These are phyloP conservation scores for Leavenworthia alabamica DNA, from an alignment of 345 rosid genomes.

Conservation along the genomic window DNA sequence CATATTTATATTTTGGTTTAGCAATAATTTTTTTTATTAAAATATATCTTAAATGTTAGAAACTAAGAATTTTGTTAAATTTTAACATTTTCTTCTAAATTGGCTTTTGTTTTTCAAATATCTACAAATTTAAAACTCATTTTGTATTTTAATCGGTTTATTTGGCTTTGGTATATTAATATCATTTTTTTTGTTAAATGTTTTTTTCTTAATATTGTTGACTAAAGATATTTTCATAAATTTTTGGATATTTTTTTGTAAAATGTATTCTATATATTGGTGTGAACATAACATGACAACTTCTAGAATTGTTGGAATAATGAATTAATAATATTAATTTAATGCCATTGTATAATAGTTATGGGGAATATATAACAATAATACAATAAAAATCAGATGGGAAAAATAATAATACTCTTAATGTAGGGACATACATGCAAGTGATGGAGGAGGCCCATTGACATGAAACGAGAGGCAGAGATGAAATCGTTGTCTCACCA, in stretches of 20 bases:
- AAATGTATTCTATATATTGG: not conserved
- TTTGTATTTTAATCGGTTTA: not conserved
- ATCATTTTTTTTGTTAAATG: not conserved
- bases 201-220: not conserved
- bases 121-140: not conserved
- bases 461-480: conserved; percentile 24
- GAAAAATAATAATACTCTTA: not conserved
- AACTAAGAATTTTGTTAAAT: not conserved
- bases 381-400: not conserved
- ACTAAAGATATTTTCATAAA: not conserved
- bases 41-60: not conserved
- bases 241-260: not conserved
- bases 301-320: conserved; percentile 11
- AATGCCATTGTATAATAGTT: conserved; percentile 27
- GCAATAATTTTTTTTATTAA: not conserved
- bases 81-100: not conserved
- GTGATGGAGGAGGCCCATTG: conserved; percentile 29
- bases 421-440: conserved; percentile 20
- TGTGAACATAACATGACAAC: conserved; percentile 20
- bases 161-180: not conserved
- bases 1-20: not conserved
- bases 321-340: conserved; percentile 15
- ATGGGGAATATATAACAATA: conserved; percentile 11
- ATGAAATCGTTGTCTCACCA: conserved; percentile 24
- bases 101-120: not conserved